Conservation (phyloP, 1,284 basidiomycete species). For the Apiotrichum sp. region DNA sequence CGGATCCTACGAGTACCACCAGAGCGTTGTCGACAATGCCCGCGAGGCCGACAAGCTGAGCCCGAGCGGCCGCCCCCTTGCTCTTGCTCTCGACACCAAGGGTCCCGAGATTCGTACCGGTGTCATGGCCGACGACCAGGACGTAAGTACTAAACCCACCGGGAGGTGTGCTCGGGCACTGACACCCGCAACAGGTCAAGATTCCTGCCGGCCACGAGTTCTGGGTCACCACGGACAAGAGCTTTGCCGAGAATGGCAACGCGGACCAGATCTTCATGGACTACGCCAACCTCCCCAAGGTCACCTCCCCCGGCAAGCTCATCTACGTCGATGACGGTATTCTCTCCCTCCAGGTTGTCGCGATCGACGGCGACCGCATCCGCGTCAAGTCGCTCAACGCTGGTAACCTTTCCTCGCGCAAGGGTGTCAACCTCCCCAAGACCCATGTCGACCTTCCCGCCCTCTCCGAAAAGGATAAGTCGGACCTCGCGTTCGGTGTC, state of each 20-base stretch:
- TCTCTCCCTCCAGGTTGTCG: conserved; percentile 84
- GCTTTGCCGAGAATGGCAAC: conserved; percentile 72
- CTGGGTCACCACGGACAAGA: conserved; percentile 76
- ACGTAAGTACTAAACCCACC: conserved; percentile 56
- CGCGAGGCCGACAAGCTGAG: conserved; percentile 69
- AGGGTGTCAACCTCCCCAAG: conserved; percentile 99
- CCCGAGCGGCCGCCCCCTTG: conserved; percentile 76
- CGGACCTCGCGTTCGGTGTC: conserved; percentile 90
- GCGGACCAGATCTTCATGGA: conserved; percentile 83
- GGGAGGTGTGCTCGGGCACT: background rate
- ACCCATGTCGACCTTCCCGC: conserved; percentile 97
- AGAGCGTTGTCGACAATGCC: conserved; percentile 95
- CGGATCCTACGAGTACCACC: conserved; percentile 93
- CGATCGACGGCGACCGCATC: conserved; percentile 72
- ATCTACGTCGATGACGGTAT: conserved; percentile 98
- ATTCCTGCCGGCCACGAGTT: conserved; percentile 93
- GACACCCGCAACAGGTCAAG: conserved; percentile 54
- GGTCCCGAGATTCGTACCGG: conserved; percentile 99
- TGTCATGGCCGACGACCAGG: conserved; percentile 75
- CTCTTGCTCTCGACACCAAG: conserved; percentile 99
- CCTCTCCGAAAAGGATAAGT: conserved; percentile 96
- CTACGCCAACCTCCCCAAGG: conserved; percentile 88
- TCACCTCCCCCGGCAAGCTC: conserved; percentile 89
- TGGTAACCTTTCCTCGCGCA: conserved; percentile 88
- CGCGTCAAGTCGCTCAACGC: conserved; percentile 88